phyloP scores from a whole-genome alignment of 31 red algal genomes.

The Asparagopsis taxiformis region DNA sequence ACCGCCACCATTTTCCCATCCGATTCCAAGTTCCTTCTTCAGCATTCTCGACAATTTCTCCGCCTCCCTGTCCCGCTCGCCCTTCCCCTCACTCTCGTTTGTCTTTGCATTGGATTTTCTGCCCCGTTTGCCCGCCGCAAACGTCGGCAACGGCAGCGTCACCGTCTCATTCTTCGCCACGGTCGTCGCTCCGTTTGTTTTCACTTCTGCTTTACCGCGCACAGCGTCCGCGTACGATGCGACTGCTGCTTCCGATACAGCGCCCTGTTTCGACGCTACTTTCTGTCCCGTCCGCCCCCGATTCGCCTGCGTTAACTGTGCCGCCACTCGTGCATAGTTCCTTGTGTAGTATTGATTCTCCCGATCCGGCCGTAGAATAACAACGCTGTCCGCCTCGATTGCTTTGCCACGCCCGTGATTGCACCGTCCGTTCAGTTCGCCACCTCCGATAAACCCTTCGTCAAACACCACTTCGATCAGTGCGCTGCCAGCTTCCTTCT shows the following conservation, averaged over 20 bases:
- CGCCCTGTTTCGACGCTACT: background rate
- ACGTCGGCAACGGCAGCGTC: no score
- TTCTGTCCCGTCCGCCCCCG: background rate
- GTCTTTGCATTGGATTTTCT: no score
- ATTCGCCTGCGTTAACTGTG: background rate
- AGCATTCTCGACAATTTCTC: no score
- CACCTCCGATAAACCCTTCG: constrained; percentile 86
- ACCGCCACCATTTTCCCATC: no score
- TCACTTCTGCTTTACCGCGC: background rate
- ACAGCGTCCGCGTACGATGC: constrained; percentile 19
- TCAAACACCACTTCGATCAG: constrained; percentile 95
- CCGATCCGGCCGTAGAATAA: constrained; percentile 59
- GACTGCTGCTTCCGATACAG: constrained; percentile 7
- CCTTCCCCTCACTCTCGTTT: no score
- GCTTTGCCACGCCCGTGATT: constrained; percentile 70
- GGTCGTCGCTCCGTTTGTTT: no score
- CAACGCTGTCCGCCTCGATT: constrained; percentile 40
- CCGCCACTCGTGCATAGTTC: constrained; percentile 39
- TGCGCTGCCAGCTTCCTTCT: constrained; percentile 7
- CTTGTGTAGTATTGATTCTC: constrained; percentile 50
- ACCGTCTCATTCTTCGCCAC: no score
- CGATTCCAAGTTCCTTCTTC: no score
- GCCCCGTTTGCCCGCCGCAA: no score
- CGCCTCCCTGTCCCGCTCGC: no score
- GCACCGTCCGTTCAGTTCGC: constrained; percentile 71